These are phyloP conservation scores for Colletotrichum acutatum DNA, from an alignment of 2,329 filamentous ascomycete species.

Conservation along the genomic window DNA sequence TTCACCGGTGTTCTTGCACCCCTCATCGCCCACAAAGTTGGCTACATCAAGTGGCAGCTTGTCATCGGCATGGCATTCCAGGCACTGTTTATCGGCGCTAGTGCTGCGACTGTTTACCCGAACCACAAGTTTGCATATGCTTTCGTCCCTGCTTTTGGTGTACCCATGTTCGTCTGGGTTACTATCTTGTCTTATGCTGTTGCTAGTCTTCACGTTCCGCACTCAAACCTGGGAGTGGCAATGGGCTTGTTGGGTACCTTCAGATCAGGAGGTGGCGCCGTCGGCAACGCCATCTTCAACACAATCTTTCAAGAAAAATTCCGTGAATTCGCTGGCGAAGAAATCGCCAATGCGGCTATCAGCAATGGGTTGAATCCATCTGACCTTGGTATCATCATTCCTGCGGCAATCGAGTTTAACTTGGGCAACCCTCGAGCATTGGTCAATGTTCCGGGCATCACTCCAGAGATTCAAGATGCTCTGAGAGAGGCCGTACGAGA, in stretches of 20 bases:
- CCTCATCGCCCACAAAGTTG: constrained; percentile 45
- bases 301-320: constrained; percentile 41
- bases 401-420: constrained; percentile 44
- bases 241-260: constrained; percentile 45
- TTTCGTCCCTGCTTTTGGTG: constrained; percentile 44
- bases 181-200: constrained; percentile 44
- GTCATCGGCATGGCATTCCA: constrained; percentile 44
- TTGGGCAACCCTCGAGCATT: constrained; percentile 42
- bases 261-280: constrained; percentile 44
- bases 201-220: constrained; percentile 44
- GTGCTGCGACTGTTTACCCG: constrained; percentile 42
- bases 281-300: constrained; percentile 48
- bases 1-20: constrained; percentile 39
- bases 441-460: constrained; percentile 33
- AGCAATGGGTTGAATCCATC: constrained; percentile 39
- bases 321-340: constrained; percentile 39
- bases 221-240: constrained; percentile 44
- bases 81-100: constrained; percentile 41
- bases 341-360: constrained; percentile 43
- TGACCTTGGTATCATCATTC: constrained; percentile 40
- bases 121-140: constrained; percentile 43
- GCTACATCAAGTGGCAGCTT: constrained; percentile 44
- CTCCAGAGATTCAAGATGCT: constrained; percentile 24
- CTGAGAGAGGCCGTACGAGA: constrained; percentile 16
- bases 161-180: constrained; percentile 46